A percentile compares a stretch with the other conserved stretches of the same genome.
Conservation (phyloP, 2,329 filamentous ascomycete species). For the Aspergillus felis region DNA sequence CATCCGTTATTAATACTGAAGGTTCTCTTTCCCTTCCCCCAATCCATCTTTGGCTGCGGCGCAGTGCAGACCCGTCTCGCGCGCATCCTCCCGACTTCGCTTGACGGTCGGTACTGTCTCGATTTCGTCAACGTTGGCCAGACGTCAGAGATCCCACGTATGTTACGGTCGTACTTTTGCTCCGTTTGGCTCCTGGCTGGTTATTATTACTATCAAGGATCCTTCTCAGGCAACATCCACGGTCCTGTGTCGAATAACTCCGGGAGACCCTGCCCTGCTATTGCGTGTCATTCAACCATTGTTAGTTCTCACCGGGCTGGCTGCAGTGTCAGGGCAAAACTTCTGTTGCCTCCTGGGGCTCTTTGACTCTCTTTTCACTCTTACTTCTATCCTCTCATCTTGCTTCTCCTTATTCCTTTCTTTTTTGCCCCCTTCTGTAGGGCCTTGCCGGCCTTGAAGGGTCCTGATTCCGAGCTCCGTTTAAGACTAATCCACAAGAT, state of each 20-base stretch:
- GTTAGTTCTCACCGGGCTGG: not conserved
- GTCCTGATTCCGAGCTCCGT: not conserved
- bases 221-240: not conserved
- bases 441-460: not conserved
- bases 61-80: not conserved
- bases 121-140: conserved; percentile 4
- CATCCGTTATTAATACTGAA: not conserved
- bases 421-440: not conserved
- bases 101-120: not conserved
- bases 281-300: not conserved
- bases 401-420: not conserved
- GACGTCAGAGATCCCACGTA: conserved; percentile 3
- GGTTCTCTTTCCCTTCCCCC: not conserved
- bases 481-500: not conserved
- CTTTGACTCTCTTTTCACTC: not conserved
- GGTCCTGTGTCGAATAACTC: not conserved
- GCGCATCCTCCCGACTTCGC: not conserved
- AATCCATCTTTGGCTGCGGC: not conserved
- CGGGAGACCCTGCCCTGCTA: not conserved
- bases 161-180: not conserved
- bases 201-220: not conserved
- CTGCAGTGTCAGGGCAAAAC: not conserved
- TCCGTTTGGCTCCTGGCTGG: conserved; percentile 2
- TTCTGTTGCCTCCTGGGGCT: not conserved
- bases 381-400: not conserved